Percentiles rank a stretch among this genome's conserved stretches.
phyloP scores from a whole-genome alignment of 345 rosid genomes.

The Cardiospermum halicacabum region DNA sequence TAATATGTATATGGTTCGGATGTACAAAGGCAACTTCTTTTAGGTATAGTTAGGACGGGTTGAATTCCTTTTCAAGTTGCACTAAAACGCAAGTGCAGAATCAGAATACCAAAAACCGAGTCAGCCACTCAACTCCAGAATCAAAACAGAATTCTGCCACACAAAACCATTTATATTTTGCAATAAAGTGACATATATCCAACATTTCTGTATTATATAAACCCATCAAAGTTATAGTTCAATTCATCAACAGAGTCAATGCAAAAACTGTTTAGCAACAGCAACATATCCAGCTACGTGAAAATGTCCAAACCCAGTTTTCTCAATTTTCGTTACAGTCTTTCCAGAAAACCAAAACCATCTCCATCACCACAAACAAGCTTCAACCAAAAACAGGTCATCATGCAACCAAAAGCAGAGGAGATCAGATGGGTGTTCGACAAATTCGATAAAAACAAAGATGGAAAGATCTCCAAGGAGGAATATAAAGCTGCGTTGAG shows the following conservation, averaged over 20 bases:
- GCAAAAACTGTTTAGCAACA: not conserved
- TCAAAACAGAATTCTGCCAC: not conserved
- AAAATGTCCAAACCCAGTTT: slow-evolving; percentile 24
- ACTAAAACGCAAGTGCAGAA: not conserved
- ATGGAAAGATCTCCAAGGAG: slow-evolving; percentile 48
- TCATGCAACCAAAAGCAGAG: slow-evolving; percentile 26
- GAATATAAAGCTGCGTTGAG: slow-evolving; percentile 42
- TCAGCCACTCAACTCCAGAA: not conserved
- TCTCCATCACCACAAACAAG: slow-evolving; percentile 15
- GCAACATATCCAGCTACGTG: not conserved
- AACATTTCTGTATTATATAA: slow-evolving; percentile 1
- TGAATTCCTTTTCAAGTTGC: not conserved
- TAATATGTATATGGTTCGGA: too few species aligned
- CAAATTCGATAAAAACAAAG: slow-evolving; percentile 47
- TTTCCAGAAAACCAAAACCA: slow-evolving; percentile 15
- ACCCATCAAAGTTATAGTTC: not conserved
- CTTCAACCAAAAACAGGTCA: slow-evolving; percentile 10
- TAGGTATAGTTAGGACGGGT: too few species aligned
- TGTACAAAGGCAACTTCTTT: too few species aligned
- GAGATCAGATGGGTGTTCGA: slow-evolving; percentile 49
- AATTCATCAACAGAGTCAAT: not conserved
- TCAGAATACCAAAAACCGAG: not conserved
- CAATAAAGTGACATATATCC: not conserved
- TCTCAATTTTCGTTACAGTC: slow-evolving; percentile 20
- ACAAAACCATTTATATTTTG: not conserved